Evolutionary conservation across 805 yeast genomes (phyloP).

Genomic region (Danielia reshetovae): DNA sequence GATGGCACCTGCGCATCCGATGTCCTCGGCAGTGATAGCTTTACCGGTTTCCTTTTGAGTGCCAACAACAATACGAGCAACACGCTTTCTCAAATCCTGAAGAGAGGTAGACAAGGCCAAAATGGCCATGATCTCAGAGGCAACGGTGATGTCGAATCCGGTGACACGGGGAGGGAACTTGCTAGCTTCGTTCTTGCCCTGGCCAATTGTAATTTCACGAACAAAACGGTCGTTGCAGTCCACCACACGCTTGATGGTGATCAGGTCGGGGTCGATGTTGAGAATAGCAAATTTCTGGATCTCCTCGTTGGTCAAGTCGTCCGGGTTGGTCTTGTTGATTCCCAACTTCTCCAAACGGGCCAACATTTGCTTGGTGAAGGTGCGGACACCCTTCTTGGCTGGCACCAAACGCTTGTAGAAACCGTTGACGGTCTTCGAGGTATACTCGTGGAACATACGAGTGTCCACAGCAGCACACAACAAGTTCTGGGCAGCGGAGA

Average conservation of each 20-base stretch:
- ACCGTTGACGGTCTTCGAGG: conserved; percentile 74
- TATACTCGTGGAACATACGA: conserved; percentile 89
- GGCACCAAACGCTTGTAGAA: conserved; percentile 87
- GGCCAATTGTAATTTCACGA: conserved; percentile 84
- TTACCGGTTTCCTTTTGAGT: conserved; percentile 62
- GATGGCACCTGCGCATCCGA: conserved; percentile 94
- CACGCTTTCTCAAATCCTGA: conserved; percentile 79
- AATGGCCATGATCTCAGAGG: conserved; percentile 95
- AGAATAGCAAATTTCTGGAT: conserved; percentile 70
- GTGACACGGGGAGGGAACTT: conserved; percentile 81
- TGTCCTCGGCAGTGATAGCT: conserved; percentile 90
- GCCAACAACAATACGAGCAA: conserved; percentile 88
- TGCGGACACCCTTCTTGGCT: conserved; percentile 72
- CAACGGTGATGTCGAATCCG: conserved; percentile 95
- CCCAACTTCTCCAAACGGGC: conserved; percentile 76
- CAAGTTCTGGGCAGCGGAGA: conserved; percentile 87
- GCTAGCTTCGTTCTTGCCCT: conserved; percentile 78
- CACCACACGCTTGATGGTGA: conserved; percentile 89
- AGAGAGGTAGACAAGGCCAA: conserved; percentile 78
- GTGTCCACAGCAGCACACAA: conserved; percentile 97
- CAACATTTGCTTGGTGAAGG: conserved; percentile 74
- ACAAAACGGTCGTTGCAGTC: conserved; percentile 92
- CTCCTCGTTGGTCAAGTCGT: conserved; percentile 75
- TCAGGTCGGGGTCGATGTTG: conserved; percentile 84
- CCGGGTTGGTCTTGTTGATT: conserved; percentile 76